A percentile compares a stretch with the other conserved stretches of the same genome.
These are phyloP conservation scores for Balansia obtecta DNA, from an alignment of 2,329 filamentous ascomycete genomes.

Conservation along the genomic window DNA sequence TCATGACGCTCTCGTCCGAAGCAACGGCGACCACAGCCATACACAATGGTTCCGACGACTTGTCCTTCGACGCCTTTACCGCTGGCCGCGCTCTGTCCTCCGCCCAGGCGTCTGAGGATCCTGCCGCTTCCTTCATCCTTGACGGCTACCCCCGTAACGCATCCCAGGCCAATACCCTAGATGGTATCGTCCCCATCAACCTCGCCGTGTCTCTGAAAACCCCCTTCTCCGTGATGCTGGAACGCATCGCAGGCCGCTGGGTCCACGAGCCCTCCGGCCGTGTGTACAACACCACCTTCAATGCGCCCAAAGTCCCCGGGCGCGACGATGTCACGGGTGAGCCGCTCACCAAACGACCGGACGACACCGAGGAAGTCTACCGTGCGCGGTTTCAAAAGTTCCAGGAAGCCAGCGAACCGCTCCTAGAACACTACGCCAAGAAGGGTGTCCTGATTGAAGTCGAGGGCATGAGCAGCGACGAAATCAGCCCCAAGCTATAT, in stretches of 20 bases:
- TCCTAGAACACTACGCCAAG: slow-evolving; percentile 80
- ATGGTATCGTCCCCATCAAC: slow-evolving; percentile 83
- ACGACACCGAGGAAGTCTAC: slow-evolving; percentile 84
- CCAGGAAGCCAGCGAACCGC: slow-evolving; percentile 69
- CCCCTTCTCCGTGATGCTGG: slow-evolving; percentile 73
- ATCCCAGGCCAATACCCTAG: slow-evolving; percentile 63
- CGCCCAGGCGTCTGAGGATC: slow-evolving; percentile 48
- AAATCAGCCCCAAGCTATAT: slow-evolving; percentile 86
- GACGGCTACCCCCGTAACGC: slow-evolving; percentile 93
- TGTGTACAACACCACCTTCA: slow-evolving; percentile 91
- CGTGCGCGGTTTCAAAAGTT: slow-evolving; percentile 70
- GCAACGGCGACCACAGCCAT: slow-evolving; percentile 23
- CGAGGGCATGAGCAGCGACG: slow-evolving; percentile 79
- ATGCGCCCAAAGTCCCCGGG: slow-evolving; percentile 68
- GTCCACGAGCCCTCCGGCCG: slow-evolving; percentile 83
- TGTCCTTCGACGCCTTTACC: slow-evolving; percentile 2
- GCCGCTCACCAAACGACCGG: slow-evolving; percentile 63
- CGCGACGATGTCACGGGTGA: slow-evolving; percentile 89
- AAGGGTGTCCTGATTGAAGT: slow-evolving; percentile 80
- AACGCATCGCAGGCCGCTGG: slow-evolving; percentile 85
- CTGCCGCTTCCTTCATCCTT: slow-evolving; percentile 80
- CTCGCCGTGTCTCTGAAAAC: slow-evolving; percentile 80
- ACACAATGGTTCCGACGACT: slow-evolving; percentile 16
- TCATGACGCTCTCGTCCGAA: slow-evolving; percentile 39
- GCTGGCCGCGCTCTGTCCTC: slow-evolving; percentile 11